Conservation (phyloP, 176 grass and related monocot genomes). For the Cocos nucifera region DNA sequence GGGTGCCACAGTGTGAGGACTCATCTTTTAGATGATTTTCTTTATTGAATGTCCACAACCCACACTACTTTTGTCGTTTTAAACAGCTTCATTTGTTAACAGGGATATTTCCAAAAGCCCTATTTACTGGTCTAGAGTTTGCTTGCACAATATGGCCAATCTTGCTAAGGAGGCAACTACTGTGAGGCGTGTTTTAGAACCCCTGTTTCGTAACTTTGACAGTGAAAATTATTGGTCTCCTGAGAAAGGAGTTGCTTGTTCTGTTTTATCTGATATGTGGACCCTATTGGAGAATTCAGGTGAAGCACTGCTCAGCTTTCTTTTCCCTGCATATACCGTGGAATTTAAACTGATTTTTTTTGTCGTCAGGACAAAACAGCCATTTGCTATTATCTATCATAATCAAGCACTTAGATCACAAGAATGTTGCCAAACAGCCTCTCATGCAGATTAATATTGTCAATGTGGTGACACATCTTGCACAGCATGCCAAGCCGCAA, state of each 20-base stretch:
- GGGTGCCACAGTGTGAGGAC: slow-evolving; percentile 38
- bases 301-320: slow-evolving; percentile 17
- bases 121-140: slow-evolving; percentile 69
- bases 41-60: not conserved
- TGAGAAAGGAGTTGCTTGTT: slow-evolving; percentile 66
- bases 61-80: not conserved
- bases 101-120: slow-evolving; percentile 67
- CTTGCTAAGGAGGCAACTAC: slow-evolving; percentile 86
- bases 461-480: slow-evolving; percentile 80
- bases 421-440: slow-evolving; percentile 61
- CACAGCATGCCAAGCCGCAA: slow-evolving; percentile 50
- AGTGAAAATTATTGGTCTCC: slow-evolving; percentile 68
- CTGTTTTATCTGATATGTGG: slow-evolving; percentile 88
- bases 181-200: slow-evolving; percentile 73
- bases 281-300: slow-evolving; percentile 77
- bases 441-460: slow-evolving; percentile 61
- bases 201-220: slow-evolving; percentile 78
- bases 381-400: slow-evolving; percentile 80
- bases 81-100: slow-evolving; percentile 25
- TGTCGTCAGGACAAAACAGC: slow-evolving; percentile 62
- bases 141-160: slow-evolving; percentile 86
- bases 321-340: no score
- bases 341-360: slow-evolving; percentile 8
- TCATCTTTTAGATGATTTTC: slow-evolving; percentile 5
- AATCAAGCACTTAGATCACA: slow-evolving; percentile 89